Conservation (phyloP, 345 rosid species). For the Nasturtium officinale region DNA sequence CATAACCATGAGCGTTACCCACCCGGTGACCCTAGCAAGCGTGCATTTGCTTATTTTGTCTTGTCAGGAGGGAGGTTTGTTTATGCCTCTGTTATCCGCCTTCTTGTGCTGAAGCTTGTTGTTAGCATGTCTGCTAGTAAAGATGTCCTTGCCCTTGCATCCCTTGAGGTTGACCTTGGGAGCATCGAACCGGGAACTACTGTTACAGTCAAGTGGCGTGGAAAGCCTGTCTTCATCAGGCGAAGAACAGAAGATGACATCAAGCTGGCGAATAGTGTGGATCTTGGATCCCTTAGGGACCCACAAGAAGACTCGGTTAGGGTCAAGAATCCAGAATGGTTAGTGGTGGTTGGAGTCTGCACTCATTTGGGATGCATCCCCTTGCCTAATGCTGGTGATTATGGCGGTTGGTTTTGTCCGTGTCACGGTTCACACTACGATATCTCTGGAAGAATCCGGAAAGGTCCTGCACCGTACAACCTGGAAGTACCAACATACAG, state of each 20-base stretch:
- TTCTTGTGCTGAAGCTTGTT: slow-evolving; percentile 76
- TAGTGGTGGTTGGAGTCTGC: slow-evolving; percentile 88
- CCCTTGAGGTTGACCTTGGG: slow-evolving; percentile 90
- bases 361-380: slow-evolving; percentile 98
- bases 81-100: slow-evolving; percentile 80
- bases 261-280: slow-evolving; percentile 82
- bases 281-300: slow-evolving; percentile 77
- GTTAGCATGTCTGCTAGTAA: slow-evolving; percentile 97
- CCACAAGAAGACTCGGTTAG: slow-evolving; percentile 76
- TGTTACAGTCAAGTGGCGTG: slow-evolving; percentile 96
- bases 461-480: slow-evolving; percentile 94
- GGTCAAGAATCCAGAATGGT: slow-evolving; percentile 95
- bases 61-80: slow-evolving; percentile 89
- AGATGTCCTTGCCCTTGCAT: slow-evolving; percentile 92
- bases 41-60: slow-evolving; percentile 96
- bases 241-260: slow-evolving; percentile 90
- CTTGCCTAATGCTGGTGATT: slow-evolving; percentile 95
- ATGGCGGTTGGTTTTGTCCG: slow-evolving; percentile 97
- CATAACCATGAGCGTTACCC: slow-evolving; percentile 85
- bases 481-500: slow-evolving; percentile 89
- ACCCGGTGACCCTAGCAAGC: slow-evolving; percentile 93
- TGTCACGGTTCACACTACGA: slow-evolving; percentile 98
- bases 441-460: slow-evolving; percentile 88
- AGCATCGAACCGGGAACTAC: slow-evolving; percentile 87
- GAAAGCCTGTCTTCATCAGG: slow-evolving; percentile 95